Percentiles rank a stretch among this genome's conserved stretches.
Conservation (phyloP, 2,329 filamentous ascomycete species). For the Myrmaecium sp. region DNA sequence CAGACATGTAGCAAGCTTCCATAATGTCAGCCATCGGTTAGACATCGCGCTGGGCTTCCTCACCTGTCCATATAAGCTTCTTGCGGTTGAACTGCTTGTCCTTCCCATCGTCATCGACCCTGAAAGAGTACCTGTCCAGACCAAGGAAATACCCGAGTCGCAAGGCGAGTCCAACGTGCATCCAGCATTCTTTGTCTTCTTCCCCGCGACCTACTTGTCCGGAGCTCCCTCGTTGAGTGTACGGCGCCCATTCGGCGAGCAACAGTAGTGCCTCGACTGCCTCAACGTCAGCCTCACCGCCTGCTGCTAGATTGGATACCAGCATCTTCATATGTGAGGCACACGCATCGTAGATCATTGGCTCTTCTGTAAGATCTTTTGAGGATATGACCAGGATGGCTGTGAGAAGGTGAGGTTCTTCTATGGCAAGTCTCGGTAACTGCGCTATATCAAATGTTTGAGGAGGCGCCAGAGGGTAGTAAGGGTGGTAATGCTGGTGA, state of each 20-base stretch:
- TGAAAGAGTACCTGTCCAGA: constrained; percentile 51
- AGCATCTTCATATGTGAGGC: constrained; percentile 53
- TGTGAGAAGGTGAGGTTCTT: constrained; percentile 51
- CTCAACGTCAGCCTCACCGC: constrained; percentile 49
- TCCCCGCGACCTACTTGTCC: constrained; percentile 52
- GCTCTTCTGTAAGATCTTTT: constrained; percentile 49
- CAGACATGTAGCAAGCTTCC: constrained; percentile 45
- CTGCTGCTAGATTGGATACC: constrained; percentile 49
- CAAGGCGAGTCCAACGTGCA: constrained; percentile 56
- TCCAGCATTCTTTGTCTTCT: constrained; percentile 60
- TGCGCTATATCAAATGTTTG: constrained; percentile 38
- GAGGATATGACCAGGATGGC: constrained; percentile 55
- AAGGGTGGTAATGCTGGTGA: constrained; percentile 49
- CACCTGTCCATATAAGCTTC: constrained; percentile 49
- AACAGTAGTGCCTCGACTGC: constrained; percentile 54
- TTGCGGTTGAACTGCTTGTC: constrained; percentile 44
- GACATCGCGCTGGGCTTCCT: too few relatives aligned
- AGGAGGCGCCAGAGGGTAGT: constrained; percentile 49
- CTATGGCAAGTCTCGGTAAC: constrained; percentile 38
- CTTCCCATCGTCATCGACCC: constrained; percentile 41
- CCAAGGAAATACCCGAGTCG: constrained; percentile 54
- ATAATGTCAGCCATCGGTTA: constrained; percentile 1
- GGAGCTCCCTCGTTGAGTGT: constrained; percentile 41
- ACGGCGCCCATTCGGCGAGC: constrained; percentile 57
- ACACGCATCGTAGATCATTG: constrained; percentile 46